Evolutionary conservation across 345 rosid genomes (phyloP), one percentile per base, ranked within the genome.

Genomic region (Durio zibethinus): DNA sequence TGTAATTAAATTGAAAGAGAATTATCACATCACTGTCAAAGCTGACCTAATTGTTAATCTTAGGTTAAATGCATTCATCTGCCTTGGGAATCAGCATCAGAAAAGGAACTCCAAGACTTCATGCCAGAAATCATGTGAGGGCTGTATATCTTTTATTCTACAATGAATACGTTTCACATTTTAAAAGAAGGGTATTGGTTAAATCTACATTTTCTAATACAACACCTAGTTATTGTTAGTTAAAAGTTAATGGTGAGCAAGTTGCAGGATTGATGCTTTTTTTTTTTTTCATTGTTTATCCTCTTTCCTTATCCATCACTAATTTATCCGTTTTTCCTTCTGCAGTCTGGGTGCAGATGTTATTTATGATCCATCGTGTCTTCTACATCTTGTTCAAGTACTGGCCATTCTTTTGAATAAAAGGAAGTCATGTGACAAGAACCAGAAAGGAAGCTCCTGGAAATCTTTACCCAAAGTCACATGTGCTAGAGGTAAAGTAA

Each of bases 311-410:
- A 31, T 21, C 27, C 40, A 47, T 54, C 45, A 25, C 54, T 18
- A 5, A n/a, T 76, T 76, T 70, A 7, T 29, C 64, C 15, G 8
- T 25, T 54, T 42, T 3, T 72, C 36, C 15, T 42, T 50, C 67
- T 82, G 72, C 87, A 89, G 98, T 79, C 76, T 94, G 77, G 98
- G 97, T 7, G 98, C 97, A 47, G 97, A 93, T 78, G 86, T 94
- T 62, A 87, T 93, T 61, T 94, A 94, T 74, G 86, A 94, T 84
- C 93, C 88, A 4, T 78, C 87, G 48, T 91, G 94, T 79, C 86
- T 91, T 35, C 98, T 96, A 0, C 83, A 91, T 84, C 88, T 95
- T 31, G 85, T 91, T 79, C 85, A 82, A 27, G 80, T 90, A 43
- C 85, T 95, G 20, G 84, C 82, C 72, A 79, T 86, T 78, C 90